Percentiles rank a stretch among this genome's conserved stretches.
Evolutionary conservation across 2,329 filamentous ascomycete species (phyloP).

Genomic region (Orbilia blumenaviensis): DNA sequence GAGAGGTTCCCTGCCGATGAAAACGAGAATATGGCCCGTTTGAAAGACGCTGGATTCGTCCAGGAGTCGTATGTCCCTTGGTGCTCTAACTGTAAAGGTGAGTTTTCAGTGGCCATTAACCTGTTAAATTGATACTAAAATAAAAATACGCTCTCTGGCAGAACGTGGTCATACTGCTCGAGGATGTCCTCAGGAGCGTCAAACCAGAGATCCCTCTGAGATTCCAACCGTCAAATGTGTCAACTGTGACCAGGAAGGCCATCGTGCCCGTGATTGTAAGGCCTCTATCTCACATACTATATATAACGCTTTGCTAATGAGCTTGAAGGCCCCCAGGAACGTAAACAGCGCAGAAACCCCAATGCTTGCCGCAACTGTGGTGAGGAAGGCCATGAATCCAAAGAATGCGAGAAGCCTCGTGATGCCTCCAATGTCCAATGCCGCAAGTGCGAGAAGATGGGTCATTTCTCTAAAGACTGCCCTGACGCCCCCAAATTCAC

Average conservation of each 20-base stretch:
- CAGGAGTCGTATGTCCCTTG: slow-evolving; percentile 69
- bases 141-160: background rate
- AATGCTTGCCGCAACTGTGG: slow-evolving; percentile 57
- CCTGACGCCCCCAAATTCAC: slow-evolving; percentile 43
- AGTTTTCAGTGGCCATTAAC: too few relatives aligned
- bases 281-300: background rate
- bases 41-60: slow-evolving; percentile 73
- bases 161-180: slow-evolving; percentile 72
- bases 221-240: slow-evolving; percentile 66
- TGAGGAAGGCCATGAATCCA: slow-evolving; percentile 56
- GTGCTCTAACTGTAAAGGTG: slow-evolving; percentile 70
- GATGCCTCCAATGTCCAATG: slow-evolving; percentile 71
- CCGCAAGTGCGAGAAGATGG: slow-evolving; percentile 63
- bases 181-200: slow-evolving; percentile 63
- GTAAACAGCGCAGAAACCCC: slow-evolving; percentile 56
- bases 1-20: slow-evolving; percentile 69
- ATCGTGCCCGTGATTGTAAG: slow-evolving; percentile 72
- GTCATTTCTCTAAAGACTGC: slow-evolving; percentile 51
- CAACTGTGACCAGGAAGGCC: slow-evolving; percentile 72
- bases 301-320: background rate
- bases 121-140: background rate
- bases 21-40: slow-evolving; percentile 71
- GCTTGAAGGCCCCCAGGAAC: slow-evolving; percentile 61
- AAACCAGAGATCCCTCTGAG: slow-evolving; percentile 14
- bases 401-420: slow-evolving; percentile 67